Evolutionary conservation across 1,139 yeast genomes (phyloP).

Genomic region (Suhomyces maxii): DNA sequence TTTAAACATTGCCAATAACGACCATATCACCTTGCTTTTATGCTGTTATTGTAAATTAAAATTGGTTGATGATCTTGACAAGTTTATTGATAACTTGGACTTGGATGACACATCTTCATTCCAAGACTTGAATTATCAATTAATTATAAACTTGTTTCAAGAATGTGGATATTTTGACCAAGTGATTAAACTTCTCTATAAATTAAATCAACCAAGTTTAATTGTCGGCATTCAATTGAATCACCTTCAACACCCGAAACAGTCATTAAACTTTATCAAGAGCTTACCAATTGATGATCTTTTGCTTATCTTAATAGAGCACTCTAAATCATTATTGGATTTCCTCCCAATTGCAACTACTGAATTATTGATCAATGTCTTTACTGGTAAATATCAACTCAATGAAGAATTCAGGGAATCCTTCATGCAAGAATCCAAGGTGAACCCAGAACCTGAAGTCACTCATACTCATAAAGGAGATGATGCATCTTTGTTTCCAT

Average conservation of each 20-base stretch:
- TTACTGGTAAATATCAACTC: slow-evolving; percentile 75
- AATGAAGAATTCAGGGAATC: slow-evolving; percentile 5
- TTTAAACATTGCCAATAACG: slow-evolving; percentile 56
- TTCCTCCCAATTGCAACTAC: slow-evolving; percentile 80
- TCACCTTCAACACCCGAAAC: slow-evolving; percentile 62
- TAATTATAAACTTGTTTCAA: slow-evolving; percentile 70
- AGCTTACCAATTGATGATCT: slow-evolving; percentile 78
- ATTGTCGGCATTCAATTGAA: slow-evolving; percentile 77
- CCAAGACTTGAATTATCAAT: slow-evolving; percentile 62
- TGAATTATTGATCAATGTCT: slow-evolving; percentile 75
- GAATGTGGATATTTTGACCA: slow-evolving; percentile 72
- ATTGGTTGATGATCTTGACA: slow-evolving; percentile 54
- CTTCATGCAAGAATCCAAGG: slow-evolving; percentile 3
- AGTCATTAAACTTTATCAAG: slow-evolving; percentile 66
- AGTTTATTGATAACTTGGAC: slow-evolving; percentile 53
- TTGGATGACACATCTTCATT: slow-evolving; percentile 24
- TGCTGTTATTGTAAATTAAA: slow-evolving; percentile 84
- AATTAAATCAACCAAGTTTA: slow-evolving; percentile 68
- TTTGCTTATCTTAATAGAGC: slow-evolving; percentile 64
- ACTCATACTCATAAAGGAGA: slow-evolving; percentile 1
- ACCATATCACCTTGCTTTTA: slow-evolving; percentile 78
- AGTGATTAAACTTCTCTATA: slow-evolving; percentile 71
- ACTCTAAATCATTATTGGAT: slow-evolving; percentile 66
- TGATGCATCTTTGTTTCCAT: slow-evolving; percentile 17
- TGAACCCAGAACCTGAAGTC: background rate